phyloP scores from a whole-genome alignment of 2,329 filamentous ascomycete species.

The Furcasterigmium furcatum region DNA sequence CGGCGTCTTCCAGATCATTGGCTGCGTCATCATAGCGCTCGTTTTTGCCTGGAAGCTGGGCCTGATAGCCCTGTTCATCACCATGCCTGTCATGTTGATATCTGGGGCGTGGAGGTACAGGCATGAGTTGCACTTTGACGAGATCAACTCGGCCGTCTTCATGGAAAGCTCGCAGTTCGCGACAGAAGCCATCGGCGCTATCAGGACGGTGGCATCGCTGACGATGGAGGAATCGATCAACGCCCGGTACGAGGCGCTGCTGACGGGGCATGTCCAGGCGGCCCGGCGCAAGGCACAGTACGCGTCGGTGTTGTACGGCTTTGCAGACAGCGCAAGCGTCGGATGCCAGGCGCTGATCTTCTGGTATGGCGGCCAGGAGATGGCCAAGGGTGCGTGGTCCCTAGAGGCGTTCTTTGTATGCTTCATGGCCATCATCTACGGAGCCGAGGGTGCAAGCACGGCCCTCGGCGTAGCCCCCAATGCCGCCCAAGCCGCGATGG shows the following conservation, averaged over 20 bases:
- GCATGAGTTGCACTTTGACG: slow-evolving; percentile 52
- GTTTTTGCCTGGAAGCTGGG: slow-evolving; percentile 33
- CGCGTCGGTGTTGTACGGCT: slow-evolving; percentile 27
- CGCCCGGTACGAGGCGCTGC: slow-evolving; percentile 27
- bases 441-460: slow-evolving; percentile 39
- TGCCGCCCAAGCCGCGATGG: slow-evolving; percentile 5
- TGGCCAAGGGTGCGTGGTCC: slow-evolving; percentile 24
- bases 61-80: slow-evolving; percentile 30
- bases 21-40: slow-evolving; percentile 23
- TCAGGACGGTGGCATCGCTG: slow-evolving; percentile 59
- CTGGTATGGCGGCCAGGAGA: slow-evolving; percentile 38
- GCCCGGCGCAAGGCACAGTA: slow-evolving; percentile 26
- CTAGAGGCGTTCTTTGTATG: slow-evolving; percentile 49
- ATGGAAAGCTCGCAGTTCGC: slow-evolving; percentile 60
- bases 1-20: slow-evolving; percentile 23
- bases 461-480: slow-evolving; percentile 5
- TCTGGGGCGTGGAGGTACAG: slow-evolving; percentile 35
- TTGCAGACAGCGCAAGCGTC: slow-evolving; percentile 31
- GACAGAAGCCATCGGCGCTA: slow-evolving; percentile 58
- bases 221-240: slow-evolving; percentile 57
- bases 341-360: slow-evolving; percentile 49
- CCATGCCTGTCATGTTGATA: slow-evolving; percentile 26
- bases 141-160: slow-evolving; percentile 55
- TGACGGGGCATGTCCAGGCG: slow-evolving; percentile 26
- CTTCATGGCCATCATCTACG: slow-evolving; percentile 49